A percentile compares a stretch with the other conserved stretches of the same genome.
Conservation (phyloP, 106 monocot species). For the Platanthera guangdongensis region DNA sequence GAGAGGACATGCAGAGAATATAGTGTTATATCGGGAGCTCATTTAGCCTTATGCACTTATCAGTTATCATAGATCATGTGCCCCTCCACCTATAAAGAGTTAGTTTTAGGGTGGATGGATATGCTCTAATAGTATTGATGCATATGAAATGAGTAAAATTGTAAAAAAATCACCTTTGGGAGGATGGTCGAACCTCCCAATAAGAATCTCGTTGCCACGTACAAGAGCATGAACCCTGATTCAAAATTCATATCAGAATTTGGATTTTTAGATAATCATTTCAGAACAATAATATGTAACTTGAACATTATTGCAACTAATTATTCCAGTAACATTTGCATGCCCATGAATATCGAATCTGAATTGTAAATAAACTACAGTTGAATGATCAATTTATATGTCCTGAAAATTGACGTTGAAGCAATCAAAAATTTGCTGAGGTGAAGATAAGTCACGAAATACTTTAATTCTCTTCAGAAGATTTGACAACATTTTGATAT, state of each 20-base stretch:
- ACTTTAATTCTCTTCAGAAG: too few relatives aligned
- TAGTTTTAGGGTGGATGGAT: too few relatives aligned
- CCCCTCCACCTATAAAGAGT: too few relatives aligned
- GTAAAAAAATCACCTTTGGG: constrained; percentile 55
- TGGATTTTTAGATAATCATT: neutral
- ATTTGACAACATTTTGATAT: too few relatives aligned
- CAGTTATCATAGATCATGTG: too few relatives aligned
- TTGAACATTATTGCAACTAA: neutral
- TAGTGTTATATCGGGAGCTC: too few relatives aligned
- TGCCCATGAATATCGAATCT: neutral
- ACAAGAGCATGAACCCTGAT: constrained; percentile 91
- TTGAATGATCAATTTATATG: neutral
- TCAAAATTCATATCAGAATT: constrained; percentile 3
- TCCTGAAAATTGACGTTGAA: too few relatives aligned
- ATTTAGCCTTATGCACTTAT: too few relatives aligned
- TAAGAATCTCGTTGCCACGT: constrained; percentile 96
- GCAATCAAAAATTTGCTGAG: neutral
- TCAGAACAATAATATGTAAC: too few relatives aligned
- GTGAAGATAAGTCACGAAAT: neutral
- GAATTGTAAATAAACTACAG: neutral
- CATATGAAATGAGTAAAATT: neutral
- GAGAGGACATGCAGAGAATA: too few relatives aligned
- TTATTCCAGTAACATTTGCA: neutral
- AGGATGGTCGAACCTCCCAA: constrained; percentile 85
- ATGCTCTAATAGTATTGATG: too few relatives aligned